Conservation (phyloP, 306 rosid species). For the Carpinus viminea region DNA sequence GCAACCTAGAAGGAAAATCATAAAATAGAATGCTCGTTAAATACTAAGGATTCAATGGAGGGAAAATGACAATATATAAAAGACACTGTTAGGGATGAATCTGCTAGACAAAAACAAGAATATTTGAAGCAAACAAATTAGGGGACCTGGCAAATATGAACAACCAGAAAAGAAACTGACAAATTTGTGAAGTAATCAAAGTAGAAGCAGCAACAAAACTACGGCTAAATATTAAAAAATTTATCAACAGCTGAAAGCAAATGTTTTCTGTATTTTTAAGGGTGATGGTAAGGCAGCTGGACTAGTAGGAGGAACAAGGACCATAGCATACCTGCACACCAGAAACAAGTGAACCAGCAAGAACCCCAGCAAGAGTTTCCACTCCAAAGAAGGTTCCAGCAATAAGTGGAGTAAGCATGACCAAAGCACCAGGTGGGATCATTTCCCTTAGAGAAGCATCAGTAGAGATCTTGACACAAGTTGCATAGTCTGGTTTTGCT, state of each 20-base stretch:
- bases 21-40: slow-evolving; percentile 4
- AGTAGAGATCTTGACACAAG: slow-evolving; percentile 65
- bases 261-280: neutral
- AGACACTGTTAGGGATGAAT: neutral
- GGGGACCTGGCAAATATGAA: neutral
- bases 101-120: neutral
- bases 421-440: slow-evolving; percentile 76
- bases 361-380: slow-evolving; percentile 70
- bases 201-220: neutral
- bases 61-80: neutral
- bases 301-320: neutral
- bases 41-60: neutral
- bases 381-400: slow-evolving; percentile 74
- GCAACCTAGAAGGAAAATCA: slow-evolving; percentile 42
- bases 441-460: slow-evolving; percentile 71
- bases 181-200: neutral
- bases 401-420: slow-evolving; percentile 63
- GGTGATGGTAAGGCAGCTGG: neutral
- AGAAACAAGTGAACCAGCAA: slow-evolving; percentile 75
- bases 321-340: slow-evolving; percentile 61
- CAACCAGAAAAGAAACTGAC: neutral
- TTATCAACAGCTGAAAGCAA: neutral
- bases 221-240: neutral
- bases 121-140: neutral
- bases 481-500: slow-evolving; percentile 70